Conservation (phyloP, 2,329 filamentous ascomycete genomes). For the Neonectria neomacrospora region DNA sequence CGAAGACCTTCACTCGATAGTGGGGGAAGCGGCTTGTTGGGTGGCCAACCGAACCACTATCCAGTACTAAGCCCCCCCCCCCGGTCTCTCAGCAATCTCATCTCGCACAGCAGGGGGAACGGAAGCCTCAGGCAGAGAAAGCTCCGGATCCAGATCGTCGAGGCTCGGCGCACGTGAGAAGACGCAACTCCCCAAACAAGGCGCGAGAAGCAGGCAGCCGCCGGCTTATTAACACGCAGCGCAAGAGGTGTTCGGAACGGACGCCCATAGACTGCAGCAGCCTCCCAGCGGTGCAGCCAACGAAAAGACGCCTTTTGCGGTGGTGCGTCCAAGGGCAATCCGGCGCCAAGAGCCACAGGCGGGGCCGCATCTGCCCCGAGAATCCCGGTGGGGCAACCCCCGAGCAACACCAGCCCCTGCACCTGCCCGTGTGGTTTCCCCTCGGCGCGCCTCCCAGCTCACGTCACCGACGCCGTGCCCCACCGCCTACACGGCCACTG, state of each 20-base stretch:
- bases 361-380: constrained; percentile 30
- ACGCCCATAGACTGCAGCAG: constrained; percentile 9
- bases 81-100: constrained; percentile 22
- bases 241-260: constrained; percentile 17
- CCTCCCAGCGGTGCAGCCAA: constrained; percentile 8
- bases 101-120: background rate
- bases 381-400: constrained; percentile 20
- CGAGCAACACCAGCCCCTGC: constrained; percentile 20
- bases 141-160: background rate
- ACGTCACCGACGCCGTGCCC: constrained; percentile 21
- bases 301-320: constrained; percentile 23
- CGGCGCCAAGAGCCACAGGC: constrained; percentile 18
- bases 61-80: background rate
- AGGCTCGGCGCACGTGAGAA: constrained; percentile 22
- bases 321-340: constrained; percentile 1
- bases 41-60: constrained; percentile 37
- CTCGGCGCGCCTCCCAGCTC: constrained; percentile 15
- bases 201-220: constrained; percentile 23
- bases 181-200: background rate
- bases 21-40: constrained; percentile 28
- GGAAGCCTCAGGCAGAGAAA: constrained; percentile 20
- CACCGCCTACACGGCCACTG: constrained; percentile 9
- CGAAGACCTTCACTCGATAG: constrained; percentile 31
- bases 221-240: constrained; percentile 23
- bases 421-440: constrained; percentile 20